Evolutionary conservation across 805 yeast species (phyloP), one percentile per base, ranked within the genome.

Genomic region (Naumovozyma dairenensis): DNA sequence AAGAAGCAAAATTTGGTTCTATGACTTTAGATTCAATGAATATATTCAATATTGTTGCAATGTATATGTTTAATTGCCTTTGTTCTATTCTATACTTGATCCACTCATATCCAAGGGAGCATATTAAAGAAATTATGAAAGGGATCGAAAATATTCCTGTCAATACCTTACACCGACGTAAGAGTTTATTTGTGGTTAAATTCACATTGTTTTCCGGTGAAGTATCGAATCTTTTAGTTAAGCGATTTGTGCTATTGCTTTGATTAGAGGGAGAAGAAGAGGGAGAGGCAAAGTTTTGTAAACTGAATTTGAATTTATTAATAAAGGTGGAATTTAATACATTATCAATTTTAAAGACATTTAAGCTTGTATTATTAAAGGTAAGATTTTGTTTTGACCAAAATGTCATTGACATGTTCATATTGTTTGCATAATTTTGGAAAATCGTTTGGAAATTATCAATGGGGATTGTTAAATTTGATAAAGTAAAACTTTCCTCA

Each of bases 401-500:
- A 24, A 24, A 24, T 7, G 8, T 12, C 8, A 12, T 8, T 10
- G 26, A 8, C 8, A 10, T 14, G 5, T 24, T 12, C n/a, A 24
- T 7, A 10, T 24, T 7, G 5, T 6, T 24, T 5, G 8, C 13
- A 10, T 6, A 12, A 6, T 6, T 24, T 14, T 24, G 8, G 26
- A 24, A 24, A 7, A 24, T 7, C 5, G 8, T 24, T 6, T 6
- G 8, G 13, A 24, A 12, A 6, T 24, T 24, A 7, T 5, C 3
- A 21, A 9, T 14, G 13, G 18, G n/a, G 20, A 17, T 14, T 18
- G 25, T 21, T 29, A 24, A 9, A 21, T 29, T 6, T 27, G 18
- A 10, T 32, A 19, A 21, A 26, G 20, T 8, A 36, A 20, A 12
- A 40, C 29, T 8, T 31, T 33, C 18, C 36, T 37, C 25, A 26